phyloP scores from a whole-genome alignment of 306 rosid species.

The Lagenaria siceraria region DNA sequence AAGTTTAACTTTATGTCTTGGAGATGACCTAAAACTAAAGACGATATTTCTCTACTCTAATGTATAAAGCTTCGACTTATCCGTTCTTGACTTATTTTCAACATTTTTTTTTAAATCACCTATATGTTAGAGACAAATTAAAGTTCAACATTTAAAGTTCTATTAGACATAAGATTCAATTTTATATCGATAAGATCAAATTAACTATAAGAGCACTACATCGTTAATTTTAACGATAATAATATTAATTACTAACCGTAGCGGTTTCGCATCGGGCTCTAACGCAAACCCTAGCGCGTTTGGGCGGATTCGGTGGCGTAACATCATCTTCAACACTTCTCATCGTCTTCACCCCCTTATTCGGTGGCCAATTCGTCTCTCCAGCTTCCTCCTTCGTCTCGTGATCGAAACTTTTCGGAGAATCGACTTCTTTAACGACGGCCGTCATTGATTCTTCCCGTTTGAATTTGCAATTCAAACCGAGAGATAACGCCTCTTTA shows the following conservation, averaged over 20 bases:
- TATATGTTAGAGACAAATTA: too few relatives aligned
- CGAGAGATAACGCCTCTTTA: constrained; percentile 30
- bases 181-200: too few relatives aligned
- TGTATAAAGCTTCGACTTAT: too few relatives aligned
- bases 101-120: too few relatives aligned
- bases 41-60: too few relatives aligned
- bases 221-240: too few relatives aligned
- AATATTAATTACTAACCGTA: constrained; percentile 28
- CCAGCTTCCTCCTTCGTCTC: constrained; percentile 22
- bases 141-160: too few relatives aligned
- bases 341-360: constrained; percentile 23
- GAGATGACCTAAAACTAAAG: too few relatives aligned
- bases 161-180: too few relatives aligned
- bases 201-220: too few relatives aligned
- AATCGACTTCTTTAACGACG: neutral
- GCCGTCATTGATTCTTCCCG: neutral
- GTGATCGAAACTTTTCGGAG: constrained; percentile 6
- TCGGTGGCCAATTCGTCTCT: constrained; percentile 33
- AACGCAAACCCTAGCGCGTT: constrained; percentile 62
- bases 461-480: constrained; percentile 24
- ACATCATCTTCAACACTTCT: constrained; percentile 23
- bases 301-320: constrained; percentile 23
- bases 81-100: too few relatives aligned
- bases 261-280: constrained; percentile 60
- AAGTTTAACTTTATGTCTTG: too few relatives aligned